Base-by-base conservation (phyloP, 352 stramenopile species). In the Phytophthora citrophthora region DNA sequence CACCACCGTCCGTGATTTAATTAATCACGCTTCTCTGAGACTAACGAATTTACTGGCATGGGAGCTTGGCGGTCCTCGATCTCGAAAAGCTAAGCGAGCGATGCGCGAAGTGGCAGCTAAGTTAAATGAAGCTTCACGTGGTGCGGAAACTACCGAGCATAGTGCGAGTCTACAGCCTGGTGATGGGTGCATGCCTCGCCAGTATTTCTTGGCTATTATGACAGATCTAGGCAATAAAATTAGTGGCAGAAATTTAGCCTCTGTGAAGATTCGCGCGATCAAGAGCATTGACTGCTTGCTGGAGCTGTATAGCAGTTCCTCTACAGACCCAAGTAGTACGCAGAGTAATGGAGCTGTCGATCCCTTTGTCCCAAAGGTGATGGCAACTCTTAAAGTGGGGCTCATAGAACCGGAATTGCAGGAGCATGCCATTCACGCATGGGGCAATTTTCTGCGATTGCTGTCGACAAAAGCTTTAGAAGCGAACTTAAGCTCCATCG, bases 351-450 rank as follows among this genome's bases (percentile, higher is more conserved):
- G 87, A 32, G 62, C 82, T 15, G 65, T 96, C 9, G 89, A 96
- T 58, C 62, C 84, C 16, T 96, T 93, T 66, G 78, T 96, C 13
- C 89, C 89, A 2, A 96, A 96, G 64, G 86, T 96, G 34, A 96
- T 96, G 89, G 89, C 87, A 20, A 95, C 87, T 18, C 68, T 96
- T 4, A 96, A 96, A 59, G 75, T 93, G 7, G 86, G 81, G 23
- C 60, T 94, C 7, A 67, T 64, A 27, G 87, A 95, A 40, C 53
- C 43, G 18, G 66, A 76, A 18, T 62, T 95, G 40, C 74, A 86
- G 62, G 71, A 79, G 27, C 58, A 88, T 68, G 81, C 79, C 8
- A 89, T 94, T 53, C 58, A 77, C 26, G 85, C 81, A 2, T 96
- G 87, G 87, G 75, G 62, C n/a, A 88, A 74, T 32, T 96, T 94